Conservation (phyloP, 441 rosid species). For the Flueggea neowawraea region DNA sequence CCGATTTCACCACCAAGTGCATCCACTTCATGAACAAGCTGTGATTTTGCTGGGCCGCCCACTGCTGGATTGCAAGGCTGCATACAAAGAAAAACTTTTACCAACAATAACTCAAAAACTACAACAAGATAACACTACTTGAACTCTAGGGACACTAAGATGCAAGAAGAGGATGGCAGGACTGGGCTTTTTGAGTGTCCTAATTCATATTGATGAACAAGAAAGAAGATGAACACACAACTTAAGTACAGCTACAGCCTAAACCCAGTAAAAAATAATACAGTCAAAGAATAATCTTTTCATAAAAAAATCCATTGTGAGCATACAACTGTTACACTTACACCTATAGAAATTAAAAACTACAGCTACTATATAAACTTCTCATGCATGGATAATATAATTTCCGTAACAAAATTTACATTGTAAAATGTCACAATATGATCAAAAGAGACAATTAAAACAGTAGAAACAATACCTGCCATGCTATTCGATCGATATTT, state of each 20-base stretch:
- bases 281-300: no score
- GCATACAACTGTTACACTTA: no score
- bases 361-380: not conserved
- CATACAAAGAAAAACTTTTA: conserved; percentile 8
- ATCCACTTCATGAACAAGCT: conserved; percentile 96
- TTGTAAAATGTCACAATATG: not conserved
- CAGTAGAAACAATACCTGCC: conserved; percentile 58
- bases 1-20: conserved; percentile 99
- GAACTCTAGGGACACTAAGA: not conserved
- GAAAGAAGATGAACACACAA: no score
- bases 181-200: no score
- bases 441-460: not conserved
- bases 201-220: no score
- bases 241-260: no score
- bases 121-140: not conserved
- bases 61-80: conserved; percentile 99
- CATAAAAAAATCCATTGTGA: no score
- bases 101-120: conserved; percentile 1
- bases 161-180: no score
- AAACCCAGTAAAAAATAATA: no score
- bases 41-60: conserved; percentile 98
- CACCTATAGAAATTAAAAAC: not conserved
- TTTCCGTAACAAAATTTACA: not conserved
- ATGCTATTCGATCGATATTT: conserved; percentile 88
- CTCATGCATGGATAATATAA: not conserved